Percentiles rank a stretch among this genome's conserved stretches.
phyloP scores from a whole-genome alignment of 306 rosid species.

The Spatholobus suberectus region DNA sequence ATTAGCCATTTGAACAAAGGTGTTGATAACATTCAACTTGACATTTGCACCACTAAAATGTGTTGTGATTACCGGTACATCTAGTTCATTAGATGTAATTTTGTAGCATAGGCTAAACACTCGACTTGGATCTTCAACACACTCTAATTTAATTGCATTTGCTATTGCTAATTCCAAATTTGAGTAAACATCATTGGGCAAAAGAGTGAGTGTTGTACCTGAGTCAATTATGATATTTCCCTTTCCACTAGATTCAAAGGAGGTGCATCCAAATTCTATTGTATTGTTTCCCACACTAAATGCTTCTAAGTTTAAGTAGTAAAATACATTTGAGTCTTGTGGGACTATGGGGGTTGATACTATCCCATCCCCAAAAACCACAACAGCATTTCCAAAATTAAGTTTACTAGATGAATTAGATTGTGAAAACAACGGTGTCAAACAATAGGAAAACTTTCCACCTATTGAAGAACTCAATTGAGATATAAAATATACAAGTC shows the following conservation, averaged over 20 bases:
- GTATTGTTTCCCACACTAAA: background rate
- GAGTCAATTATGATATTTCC: conserved; percentile 53
- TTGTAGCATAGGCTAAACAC: conserved; percentile 39
- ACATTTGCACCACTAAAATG: background rate
- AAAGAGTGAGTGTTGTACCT: conserved; percentile 34
- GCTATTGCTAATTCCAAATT: background rate
- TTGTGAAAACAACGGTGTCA: background rate
- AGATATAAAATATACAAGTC: background rate
- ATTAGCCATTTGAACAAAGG: conserved; percentile 36
- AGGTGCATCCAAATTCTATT: background rate
- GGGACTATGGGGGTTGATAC: conserved; percentile 18
- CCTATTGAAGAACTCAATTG: background rate
- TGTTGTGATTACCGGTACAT: background rate
- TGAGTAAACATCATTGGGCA: background rate
- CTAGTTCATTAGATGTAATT: background rate
- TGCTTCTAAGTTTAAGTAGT: conserved; percentile 1
- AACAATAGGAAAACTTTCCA: background rate
- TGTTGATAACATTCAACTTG: conserved; percentile 25
- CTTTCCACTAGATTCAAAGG: background rate
- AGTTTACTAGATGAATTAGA: background rate
- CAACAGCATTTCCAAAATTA: background rate
- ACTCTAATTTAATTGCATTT: background rate
- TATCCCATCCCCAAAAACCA: background rate
- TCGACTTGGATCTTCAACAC: background rate
- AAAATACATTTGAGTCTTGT: background rate